A percentile compares a stretch with the other conserved stretches of the same genome.
These are phyloP conservation scores for Apodospora peruviana DNA, from an alignment of 495 filamentous ascomycete species.

Conservation along the genomic window DNA sequence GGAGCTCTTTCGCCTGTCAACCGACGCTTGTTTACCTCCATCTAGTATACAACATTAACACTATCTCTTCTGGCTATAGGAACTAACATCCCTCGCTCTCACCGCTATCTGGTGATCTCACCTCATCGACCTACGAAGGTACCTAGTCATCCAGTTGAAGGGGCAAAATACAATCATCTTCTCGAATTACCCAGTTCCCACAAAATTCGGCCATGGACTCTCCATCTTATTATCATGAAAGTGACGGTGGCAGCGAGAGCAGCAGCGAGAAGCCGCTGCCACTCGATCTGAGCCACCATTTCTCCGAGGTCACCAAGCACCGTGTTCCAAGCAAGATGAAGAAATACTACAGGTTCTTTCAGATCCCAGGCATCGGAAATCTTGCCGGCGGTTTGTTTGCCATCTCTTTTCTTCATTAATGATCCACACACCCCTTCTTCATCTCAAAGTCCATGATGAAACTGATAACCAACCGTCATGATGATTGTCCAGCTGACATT, in stretches of 20 bases:
- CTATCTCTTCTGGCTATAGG: too few relatives aligned
- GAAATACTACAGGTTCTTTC: slow-evolving; percentile 77
- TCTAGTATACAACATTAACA: too few relatives aligned
- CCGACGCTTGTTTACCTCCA: too few relatives aligned
- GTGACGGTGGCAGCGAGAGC: background rate
- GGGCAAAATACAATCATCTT: too few relatives aligned
- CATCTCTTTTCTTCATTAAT: background rate
- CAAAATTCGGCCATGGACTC: too few relatives aligned
- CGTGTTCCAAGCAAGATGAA: slow-evolving; percentile 64
- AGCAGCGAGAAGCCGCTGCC: slow-evolving; percentile 40
- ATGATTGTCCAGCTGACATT: background rate
- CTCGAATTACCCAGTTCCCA: too few relatives aligned
- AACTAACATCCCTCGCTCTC: too few relatives aligned
- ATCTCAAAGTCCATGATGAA: background rate
- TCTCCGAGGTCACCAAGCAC: slow-evolving; percentile 59
- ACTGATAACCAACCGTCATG: background rate
- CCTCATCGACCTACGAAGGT: too few relatives aligned
- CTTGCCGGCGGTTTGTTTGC: slow-evolving; percentile 76
- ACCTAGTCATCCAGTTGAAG: too few relatives aligned
- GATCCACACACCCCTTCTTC: background rate
- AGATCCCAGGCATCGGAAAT: slow-evolving; percentile 74
- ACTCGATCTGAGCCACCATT: slow-evolving; percentile 74
- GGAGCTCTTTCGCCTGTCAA: too few relatives aligned
- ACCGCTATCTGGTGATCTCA: too few relatives aligned
- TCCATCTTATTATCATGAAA: background rate